These are phyloP conservation scores for Citropsis articulata DNA, from an alignment of 345 rosid species.

Conservation along the genomic window DNA sequence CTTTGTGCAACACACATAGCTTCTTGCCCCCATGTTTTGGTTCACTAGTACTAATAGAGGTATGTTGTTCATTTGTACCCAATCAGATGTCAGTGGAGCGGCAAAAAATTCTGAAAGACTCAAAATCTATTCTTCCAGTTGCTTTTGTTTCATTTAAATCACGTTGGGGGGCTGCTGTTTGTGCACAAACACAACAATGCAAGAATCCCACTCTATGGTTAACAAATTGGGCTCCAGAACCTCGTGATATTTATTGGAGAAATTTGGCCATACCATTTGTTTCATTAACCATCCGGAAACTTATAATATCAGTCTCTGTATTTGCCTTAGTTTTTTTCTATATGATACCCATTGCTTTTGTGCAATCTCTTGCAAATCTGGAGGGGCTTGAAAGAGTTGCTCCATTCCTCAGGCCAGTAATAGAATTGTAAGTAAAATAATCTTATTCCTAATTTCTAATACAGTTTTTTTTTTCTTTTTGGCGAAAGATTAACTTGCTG, in stretches of 20 bases:
- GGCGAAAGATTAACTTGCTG: background rate
- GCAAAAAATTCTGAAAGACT: constrained; percentile 61
- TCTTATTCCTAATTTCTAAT: background rate
- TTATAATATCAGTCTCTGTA: constrained; percentile 62
- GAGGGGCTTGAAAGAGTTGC: constrained; percentile 89
- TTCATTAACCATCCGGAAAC: constrained; percentile 74
- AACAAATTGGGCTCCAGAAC: constrained; percentile 96
- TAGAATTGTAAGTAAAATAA: constrained; percentile 66
- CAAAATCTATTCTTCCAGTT: constrained; percentile 72
- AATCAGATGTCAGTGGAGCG: constrained; percentile 77
- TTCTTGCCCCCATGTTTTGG: constrained; percentile 4
- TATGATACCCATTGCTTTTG: constrained; percentile 99
- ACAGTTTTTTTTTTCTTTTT: background rate
- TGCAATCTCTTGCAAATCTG: constrained; percentile 95
- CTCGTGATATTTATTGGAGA: constrained; percentile 92
- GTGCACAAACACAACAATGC: constrained; percentile 98
- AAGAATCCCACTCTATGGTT: constrained; percentile 88
- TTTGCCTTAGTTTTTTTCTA: constrained; percentile 92
- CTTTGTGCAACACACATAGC: background rate
- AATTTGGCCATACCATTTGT: constrained; percentile 92
- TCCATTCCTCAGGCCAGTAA: constrained; percentile 94
- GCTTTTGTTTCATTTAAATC: constrained; percentile 89
- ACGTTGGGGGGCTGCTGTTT: constrained; percentile 97
- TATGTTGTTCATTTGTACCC: constrained; percentile 7
- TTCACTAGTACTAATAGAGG: background rate